These are phyloP conservation scores for Cyclotella cryptica DNA, from an alignment of 108 stramenopile genomes.

Conservation along the genomic window DNA sequence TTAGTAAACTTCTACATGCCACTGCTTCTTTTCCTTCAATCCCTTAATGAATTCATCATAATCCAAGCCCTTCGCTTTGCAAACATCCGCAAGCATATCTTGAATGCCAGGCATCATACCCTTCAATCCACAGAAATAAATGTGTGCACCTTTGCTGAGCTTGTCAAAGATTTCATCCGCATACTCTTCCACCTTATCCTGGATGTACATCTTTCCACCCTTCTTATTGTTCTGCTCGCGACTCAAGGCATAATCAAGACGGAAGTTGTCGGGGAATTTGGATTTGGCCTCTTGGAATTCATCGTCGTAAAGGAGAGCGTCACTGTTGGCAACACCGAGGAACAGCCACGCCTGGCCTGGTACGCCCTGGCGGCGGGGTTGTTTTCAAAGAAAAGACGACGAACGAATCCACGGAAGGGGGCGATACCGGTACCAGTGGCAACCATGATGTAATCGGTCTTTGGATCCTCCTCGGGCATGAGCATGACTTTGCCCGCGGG, in stretches of 20 bases:
- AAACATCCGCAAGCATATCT: constrained; percentile 91
- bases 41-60: constrained; percentile 89
- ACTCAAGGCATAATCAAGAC: constrained; percentile 95
- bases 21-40: constrained; percentile 90
- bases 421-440: constrained; percentile 99
- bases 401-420: constrained; percentile 96
- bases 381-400: constrained; percentile 94
- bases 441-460: constrained; percentile 97
- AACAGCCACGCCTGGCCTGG: constrained; percentile 97
- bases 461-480: constrained; percentile 94
- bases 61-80: constrained; percentile 83
- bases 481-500: constrained; percentile 98
- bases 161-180: constrained; percentile 94
- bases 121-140: constrained; percentile 98
- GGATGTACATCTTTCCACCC: constrained; percentile 99
- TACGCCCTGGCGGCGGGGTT: constrained; percentile 90
- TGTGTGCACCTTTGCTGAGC: constrained; percentile 93
- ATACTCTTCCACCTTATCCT: constrained; percentile 98
- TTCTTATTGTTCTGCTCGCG: constrained; percentile 94
- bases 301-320: constrained; percentile 95
- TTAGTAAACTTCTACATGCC: constrained; percentile 94
- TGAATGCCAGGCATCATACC: constrained; percentile 99
- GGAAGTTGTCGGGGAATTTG: constrained; percentile 91
- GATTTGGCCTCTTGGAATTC: constrained; percentile 92
- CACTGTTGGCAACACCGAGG: constrained; percentile 95